Evolutionary conservation across 129 eudicot species (phyloP).

Genomic region (Glebionis coronaria): DNA sequence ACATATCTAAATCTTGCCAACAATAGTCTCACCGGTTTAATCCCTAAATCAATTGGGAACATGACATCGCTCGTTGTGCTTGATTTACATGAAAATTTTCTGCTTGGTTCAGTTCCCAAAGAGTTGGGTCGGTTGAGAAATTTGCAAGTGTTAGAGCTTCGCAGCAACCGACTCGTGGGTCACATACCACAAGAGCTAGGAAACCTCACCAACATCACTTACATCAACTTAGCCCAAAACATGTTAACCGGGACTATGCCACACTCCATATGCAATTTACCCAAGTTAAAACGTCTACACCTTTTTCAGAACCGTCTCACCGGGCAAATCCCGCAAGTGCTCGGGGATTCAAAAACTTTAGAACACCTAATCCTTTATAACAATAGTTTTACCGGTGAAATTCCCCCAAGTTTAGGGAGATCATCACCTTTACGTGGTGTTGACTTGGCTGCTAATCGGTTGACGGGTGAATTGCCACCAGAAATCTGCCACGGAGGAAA

Average conservation of each 20-base stretch:
- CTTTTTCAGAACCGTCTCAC: conserved; percentile 72
- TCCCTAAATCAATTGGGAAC: no score
- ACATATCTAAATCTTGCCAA: no score
- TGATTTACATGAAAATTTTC: conserved; percentile 3
- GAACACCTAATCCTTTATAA: conserved; percentile 52
- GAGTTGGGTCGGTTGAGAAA: conserved; percentile 57
- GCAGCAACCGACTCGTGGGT: conserved; percentile 62
- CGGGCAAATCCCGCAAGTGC: conserved; percentile 59
- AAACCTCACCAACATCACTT: conserved; percentile 50
- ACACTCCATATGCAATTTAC: conserved; percentile 57
- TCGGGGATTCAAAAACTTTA: conserved; percentile 55
- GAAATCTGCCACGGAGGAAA: conserved; percentile 65
- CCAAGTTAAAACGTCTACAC: conserved; percentile 53
- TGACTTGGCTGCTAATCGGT: conserved; percentile 66
- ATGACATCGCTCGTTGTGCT: no score
- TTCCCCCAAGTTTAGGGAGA: conserved; percentile 63
- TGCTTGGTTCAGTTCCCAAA: conserved; percentile 53
- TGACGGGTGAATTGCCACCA: conserved; percentile 61
- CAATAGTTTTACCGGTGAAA: conserved; percentile 62
- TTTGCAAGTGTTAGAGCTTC: conserved; percentile 58
- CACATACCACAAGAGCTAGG: conserved; percentile 70
- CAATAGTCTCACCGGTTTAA: no score
- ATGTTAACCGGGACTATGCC: conserved; percentile 50
- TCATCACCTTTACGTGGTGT: conserved; percentile 42
- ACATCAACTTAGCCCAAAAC: conserved; percentile 75